Evolutionary conservation across 2,329 filamentous ascomycete genomes (phyloP).

Genomic region (Ramularia endophylla): DNA sequence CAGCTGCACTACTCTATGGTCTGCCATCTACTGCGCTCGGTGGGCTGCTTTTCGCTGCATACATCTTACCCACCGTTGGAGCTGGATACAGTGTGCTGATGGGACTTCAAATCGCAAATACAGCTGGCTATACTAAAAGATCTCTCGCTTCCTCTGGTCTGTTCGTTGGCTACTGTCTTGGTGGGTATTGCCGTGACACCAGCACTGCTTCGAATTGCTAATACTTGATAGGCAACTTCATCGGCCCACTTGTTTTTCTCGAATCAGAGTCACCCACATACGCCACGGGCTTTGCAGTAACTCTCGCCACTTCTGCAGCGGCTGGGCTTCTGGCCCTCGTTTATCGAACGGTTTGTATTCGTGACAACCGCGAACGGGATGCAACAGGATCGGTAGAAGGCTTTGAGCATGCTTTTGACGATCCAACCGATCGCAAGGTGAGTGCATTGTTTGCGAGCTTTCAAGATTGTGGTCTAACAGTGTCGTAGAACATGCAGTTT

Average conservation of each 20-base stretch:
- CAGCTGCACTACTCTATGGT: slow-evolving; percentile 39
- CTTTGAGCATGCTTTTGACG: slow-evolving; percentile 49
- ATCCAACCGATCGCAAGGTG: too few relatives aligned
- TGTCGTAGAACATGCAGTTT: too few relatives aligned
- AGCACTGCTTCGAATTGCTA: too few relatives aligned
- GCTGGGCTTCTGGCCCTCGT: slow-evolving; percentile 35
- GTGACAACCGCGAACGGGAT: slow-evolving; percentile 41
- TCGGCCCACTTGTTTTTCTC: slow-evolving; percentile 41
- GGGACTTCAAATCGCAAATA: slow-evolving; percentile 46
- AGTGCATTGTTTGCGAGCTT: too few relatives aligned
- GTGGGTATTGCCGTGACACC: slow-evolving; percentile 19
- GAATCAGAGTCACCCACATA: slow-evolving; percentile 38
- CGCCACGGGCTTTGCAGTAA: slow-evolving; percentile 35
- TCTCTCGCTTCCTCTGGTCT: slow-evolving; percentile 44
- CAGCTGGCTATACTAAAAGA: slow-evolving; percentile 48
- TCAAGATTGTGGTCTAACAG: too few relatives aligned
- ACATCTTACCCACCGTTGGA: slow-evolving; percentile 43
- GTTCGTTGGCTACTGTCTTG: slow-evolving; percentile 49
- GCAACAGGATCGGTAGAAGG: slow-evolving; percentile 40
- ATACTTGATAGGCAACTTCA: slow-evolving; percentile 34
- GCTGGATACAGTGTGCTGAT: slow-evolving; percentile 48
- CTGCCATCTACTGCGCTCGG: slow-evolving; percentile 39
- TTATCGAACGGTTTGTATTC: slow-evolving; percentile 42
- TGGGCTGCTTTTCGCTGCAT: slow-evolving; percentile 44
- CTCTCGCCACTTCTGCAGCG: slow-evolving; percentile 30